phyloP scores from a whole-genome alignment of 345 rosid genomes.

The Odontarrhena argentea region DNA sequence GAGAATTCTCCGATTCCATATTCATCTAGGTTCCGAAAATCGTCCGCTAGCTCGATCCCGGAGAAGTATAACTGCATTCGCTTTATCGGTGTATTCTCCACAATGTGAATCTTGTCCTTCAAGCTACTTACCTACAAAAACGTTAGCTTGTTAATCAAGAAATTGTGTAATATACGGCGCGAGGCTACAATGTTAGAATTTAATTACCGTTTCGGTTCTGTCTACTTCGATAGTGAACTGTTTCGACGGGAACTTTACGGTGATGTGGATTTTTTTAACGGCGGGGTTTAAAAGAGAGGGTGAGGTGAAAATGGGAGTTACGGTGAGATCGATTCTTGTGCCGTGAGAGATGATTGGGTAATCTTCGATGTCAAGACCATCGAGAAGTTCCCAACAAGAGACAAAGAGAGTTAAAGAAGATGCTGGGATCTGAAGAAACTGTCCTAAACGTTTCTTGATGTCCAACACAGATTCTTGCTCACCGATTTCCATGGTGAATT shows the following conservation, averaged over 20 bases:
- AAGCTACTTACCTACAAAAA: conserved; percentile 53
- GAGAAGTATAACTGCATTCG: conserved; percentile 66
- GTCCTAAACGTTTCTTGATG: conserved; percentile 63
- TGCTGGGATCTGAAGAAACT: conserved; percentile 54
- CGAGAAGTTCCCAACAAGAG: conserved; percentile 74
- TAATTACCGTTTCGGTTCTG: conserved; percentile 64
- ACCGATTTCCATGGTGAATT: conserved; percentile 58
- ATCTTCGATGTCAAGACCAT: conserved; percentile 90
- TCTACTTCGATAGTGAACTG: conserved; percentile 59
- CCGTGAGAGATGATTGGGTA: conserved; percentile 75
- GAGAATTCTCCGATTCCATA: conserved; percentile 66
- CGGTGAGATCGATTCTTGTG: conserved; percentile 67
- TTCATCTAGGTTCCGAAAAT: conserved; percentile 64
- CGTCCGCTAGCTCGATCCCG: conserved; percentile 69
- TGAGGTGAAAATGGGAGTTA: conserved; percentile 37
- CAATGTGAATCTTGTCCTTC: conserved; percentile 77
- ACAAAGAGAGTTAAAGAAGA: conserved; percentile 60
- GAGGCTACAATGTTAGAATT: neutral
- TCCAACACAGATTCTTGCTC: conserved; percentile 59
- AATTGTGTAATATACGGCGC: neutral
- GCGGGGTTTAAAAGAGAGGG: conserved; percentile 14
- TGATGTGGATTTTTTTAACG: conserved; percentile 43
- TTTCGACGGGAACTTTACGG: conserved; percentile 59
- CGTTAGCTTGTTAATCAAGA: conserved; percentile 17
- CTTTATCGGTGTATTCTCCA: conserved; percentile 61